Conservation (phyloP, 768 basidiomycete species). For the Tricholoma terreum region DNA sequence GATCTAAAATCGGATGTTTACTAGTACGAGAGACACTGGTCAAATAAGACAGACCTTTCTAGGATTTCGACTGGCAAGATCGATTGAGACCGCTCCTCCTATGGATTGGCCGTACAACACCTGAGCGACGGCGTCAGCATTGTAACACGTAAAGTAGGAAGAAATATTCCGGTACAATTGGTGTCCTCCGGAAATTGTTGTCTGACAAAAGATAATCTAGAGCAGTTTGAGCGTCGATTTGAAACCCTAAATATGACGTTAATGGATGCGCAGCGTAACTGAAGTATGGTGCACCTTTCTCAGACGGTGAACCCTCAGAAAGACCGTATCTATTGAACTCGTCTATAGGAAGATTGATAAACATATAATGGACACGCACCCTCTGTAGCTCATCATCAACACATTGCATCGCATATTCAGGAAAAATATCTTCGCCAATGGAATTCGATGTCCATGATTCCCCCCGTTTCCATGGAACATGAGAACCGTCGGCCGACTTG, state of each 20-base stretch:
- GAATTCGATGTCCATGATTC: slow-evolving; percentile 87
- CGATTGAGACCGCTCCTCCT: slow-evolving; percentile 90
- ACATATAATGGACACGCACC: slow-evolving; percentile 45
- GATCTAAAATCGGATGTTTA: slow-evolving; percentile 46
- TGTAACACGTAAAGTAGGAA: background rate
- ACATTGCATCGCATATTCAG: slow-evolving; percentile 88
- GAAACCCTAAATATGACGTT: slow-evolving; percentile 50
- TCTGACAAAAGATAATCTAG: slow-evolving; percentile 72
- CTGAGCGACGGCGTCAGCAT: slow-evolving; percentile 27
- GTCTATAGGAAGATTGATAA: background rate
- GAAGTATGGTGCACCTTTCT: slow-evolving; percentile 54
- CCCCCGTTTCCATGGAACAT: slow-evolving; percentile 95
- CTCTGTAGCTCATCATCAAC: slow-evolving; percentile 90
- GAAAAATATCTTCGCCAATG: slow-evolving; percentile 80
- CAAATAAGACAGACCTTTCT: slow-evolving; percentile 47
- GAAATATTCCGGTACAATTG: slow-evolving; percentile 45
- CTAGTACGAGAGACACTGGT: background rate
- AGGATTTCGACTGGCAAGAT: slow-evolving; percentile 78
- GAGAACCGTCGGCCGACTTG: slow-evolving; percentile 75
- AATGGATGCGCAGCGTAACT: background rate
- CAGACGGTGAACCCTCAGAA: slow-evolving; percentile 84
- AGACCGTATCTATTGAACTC: slow-evolving; percentile 66
- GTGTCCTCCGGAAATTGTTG: slow-evolving; percentile 60
- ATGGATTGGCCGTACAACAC: slow-evolving; percentile 84
- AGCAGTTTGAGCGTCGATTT: slow-evolving; percentile 80